Conservation (phyloP, 2,329 filamentous ascomycete species). For the Diaporthe amygdali region DNA sequence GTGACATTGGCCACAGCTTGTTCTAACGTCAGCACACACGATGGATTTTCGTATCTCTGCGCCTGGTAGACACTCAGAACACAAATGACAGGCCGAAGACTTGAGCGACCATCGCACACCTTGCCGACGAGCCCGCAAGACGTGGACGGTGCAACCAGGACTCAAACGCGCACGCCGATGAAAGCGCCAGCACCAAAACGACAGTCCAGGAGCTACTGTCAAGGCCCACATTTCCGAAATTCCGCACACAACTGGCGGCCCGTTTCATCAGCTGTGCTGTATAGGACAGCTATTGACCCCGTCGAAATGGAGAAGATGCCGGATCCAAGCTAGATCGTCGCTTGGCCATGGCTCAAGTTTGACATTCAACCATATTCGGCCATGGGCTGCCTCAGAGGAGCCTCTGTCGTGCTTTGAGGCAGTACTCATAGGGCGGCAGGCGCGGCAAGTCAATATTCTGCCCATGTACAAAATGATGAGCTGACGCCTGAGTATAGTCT, state of each 20-base stretch:
- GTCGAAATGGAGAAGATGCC: slow-evolving; percentile 21
- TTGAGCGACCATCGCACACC: not conserved
- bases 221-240: slow-evolving; percentile 3
- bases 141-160: not conserved
- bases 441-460: slow-evolving; percentile 17
- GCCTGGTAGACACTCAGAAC: not conserved
- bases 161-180: not conserved
- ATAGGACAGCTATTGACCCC: slow-evolving; percentile 19
- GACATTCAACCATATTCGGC: not conserved
- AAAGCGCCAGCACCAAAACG: not conserved
- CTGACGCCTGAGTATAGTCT: slow-evolving; percentile 12
- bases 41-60: not conserved
- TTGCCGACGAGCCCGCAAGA: not conserved
- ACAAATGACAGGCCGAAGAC: not conserved
- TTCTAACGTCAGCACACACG: slow-evolving; percentile 18
- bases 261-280: slow-evolving; percentile 20
- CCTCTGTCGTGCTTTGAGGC: not conserved
- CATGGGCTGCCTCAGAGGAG: not conserved
- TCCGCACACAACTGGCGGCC: not conserved
- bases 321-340: slow-evolving; percentile 9
- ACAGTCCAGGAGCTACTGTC: not conserved
- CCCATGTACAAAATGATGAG: slow-evolving; percentile 12
- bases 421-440: not conserved
- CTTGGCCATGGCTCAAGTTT: not conserved
- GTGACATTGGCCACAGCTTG: slow-evolving; percentile 24